phyloP scores from a whole-genome alignment of 805 yeast genomes.

The Ogataea corticis region DNA sequence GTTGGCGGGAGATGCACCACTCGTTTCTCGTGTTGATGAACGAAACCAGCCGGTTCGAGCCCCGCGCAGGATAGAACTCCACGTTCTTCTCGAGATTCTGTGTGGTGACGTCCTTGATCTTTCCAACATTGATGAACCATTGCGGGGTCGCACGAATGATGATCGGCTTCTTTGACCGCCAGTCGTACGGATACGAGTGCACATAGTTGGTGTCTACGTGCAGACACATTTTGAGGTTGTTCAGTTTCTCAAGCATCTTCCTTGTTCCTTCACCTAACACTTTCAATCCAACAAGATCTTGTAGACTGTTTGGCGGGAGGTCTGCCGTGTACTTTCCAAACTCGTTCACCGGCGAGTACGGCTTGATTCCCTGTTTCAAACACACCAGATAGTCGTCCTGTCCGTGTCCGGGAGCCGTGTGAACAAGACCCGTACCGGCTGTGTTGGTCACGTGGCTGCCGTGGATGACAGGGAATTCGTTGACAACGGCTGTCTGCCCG shows the following conservation, averaged over 20 bases:
- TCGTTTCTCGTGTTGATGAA: slow-evolving; percentile 80
- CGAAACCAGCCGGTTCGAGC: slow-evolving; percentile 66
- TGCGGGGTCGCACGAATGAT: slow-evolving; percentile 94
- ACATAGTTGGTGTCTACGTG: slow-evolving; percentile 49
- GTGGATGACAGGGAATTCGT: slow-evolving; percentile 59
- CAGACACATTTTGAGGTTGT: slow-evolving; percentile 45
- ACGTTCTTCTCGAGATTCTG: slow-evolving; percentile 57
- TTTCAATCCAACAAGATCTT: slow-evolving; percentile 50
- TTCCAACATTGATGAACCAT: slow-evolving; percentile 89
- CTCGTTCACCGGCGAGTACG: slow-evolving; percentile 78
- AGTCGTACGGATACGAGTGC: slow-evolving; percentile 95
- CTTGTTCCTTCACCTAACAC: slow-evolving; percentile 64
- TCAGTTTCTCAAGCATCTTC: slow-evolving; percentile 45
- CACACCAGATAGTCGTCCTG: slow-evolving; percentile 86
- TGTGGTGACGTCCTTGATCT: slow-evolving; percentile 63
- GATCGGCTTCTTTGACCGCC: slow-evolving; percentile 97
- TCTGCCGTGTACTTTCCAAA: slow-evolving; percentile 64
- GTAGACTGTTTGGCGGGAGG: slow-evolving; percentile 43
- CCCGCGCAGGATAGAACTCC: slow-evolving; percentile 70
- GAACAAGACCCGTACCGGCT: slow-evolving; percentile 95
- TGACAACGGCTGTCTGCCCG: slow-evolving; percentile 17
- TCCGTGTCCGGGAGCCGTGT: slow-evolving; percentile 98
- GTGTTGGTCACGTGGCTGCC: slow-evolving; percentile 79
- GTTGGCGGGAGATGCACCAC: slow-evolving; percentile 97
- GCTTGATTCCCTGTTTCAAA: slow-evolving; percentile 50